Evolutionary conservation across 2,329 filamentous ascomycete species (phyloP).

Genomic region (Lasiodiplodia hormozganensis): DNA sequence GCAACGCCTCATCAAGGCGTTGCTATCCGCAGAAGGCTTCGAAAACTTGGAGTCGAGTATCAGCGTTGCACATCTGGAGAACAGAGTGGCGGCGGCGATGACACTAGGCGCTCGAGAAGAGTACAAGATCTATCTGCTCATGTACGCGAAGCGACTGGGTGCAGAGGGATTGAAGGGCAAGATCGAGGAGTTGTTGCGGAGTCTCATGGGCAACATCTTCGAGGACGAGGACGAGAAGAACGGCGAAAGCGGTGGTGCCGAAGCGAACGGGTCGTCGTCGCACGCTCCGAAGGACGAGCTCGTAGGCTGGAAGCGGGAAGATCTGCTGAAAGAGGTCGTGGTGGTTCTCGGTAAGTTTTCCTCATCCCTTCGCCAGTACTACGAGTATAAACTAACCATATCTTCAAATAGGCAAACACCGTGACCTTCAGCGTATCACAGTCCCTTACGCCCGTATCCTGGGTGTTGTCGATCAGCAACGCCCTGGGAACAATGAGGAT

Average conservation of each 20-base stretch:
- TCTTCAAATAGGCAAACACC: conserved; percentile 78
- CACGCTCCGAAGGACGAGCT: conserved; percentile 69
- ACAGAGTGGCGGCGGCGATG: conserved; percentile 87
- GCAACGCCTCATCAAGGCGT: conserved; percentile 86
- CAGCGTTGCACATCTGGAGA: conserved; percentile 93
- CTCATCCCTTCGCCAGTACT: not conserved
- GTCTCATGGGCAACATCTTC: conserved; percentile 75
- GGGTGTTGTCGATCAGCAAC: conserved; percentile 34
- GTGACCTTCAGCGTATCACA: conserved; percentile 91
- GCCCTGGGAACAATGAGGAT: conserved; percentile 1
- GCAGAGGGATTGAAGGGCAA: conserved; percentile 87
- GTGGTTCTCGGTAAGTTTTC: conserved; percentile 81
- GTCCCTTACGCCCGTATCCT: conserved; percentile 83
- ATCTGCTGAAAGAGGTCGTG: conserved; percentile 88
- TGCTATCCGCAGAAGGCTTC: conserved; percentile 88
- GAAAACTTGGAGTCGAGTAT: conserved; percentile 91
- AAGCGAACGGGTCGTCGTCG: conserved; percentile 36
- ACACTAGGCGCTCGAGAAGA: conserved; percentile 87
- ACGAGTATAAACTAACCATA: conserved; percentile 41
- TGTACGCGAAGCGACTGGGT: conserved; percentile 96
- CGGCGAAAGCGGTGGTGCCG: conserved; percentile 35
- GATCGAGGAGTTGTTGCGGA: conserved; percentile 89
- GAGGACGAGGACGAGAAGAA: conserved; percentile 58
- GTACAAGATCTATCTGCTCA: conserved; percentile 92
- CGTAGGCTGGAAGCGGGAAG: conserved; percentile 89